Evolutionary conservation across 2,329 filamentous ascomycete species (phyloP).

Genomic region (Sporothrix mexicana): DNA sequence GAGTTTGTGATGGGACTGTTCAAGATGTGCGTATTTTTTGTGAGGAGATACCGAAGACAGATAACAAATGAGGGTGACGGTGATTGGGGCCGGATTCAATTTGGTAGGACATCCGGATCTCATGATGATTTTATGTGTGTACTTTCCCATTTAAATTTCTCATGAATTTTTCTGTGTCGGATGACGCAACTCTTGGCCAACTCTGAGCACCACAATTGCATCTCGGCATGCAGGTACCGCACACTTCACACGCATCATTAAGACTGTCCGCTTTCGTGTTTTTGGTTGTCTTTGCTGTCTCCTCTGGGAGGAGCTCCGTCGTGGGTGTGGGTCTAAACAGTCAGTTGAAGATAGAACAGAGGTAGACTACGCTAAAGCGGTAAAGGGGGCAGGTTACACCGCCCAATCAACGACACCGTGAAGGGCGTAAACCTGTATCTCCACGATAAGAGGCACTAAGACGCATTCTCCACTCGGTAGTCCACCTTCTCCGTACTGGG

Average conservation of each 20-base stretch:
- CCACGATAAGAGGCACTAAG: constrained; percentile 2
- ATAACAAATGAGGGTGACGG: not conserved
- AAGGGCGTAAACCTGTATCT: constrained; percentile 8
- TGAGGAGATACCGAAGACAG: not conserved
- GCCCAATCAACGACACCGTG: not conserved
- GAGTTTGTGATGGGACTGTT: not conserved
- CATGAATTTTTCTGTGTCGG: not conserved
- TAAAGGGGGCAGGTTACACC: not conserved
- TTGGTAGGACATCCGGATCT: not conserved
- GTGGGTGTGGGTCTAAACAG: not conserved
- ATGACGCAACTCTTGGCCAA: not conserved
- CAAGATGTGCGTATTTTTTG: not conserved
- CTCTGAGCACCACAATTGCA: not conserved
- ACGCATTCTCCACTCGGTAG: not conserved
- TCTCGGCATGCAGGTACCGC: not conserved
- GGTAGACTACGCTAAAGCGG: not conserved
- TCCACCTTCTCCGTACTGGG: not conserved
- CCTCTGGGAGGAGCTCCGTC: constrained; percentile 21
- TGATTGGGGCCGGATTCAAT: not conserved
- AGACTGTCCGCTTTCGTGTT: no score
- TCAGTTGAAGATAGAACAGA: not conserved
- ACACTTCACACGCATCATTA: not conserved
- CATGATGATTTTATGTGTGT: constrained; percentile 12
- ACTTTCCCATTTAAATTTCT: not conserved
- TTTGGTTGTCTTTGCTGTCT: not conserved